A percentile compares a stretch with the other conserved stretches of the same genome.
Conservation (phyloP, 805 yeast species). For the Blastobotrys terrestris region DNA sequence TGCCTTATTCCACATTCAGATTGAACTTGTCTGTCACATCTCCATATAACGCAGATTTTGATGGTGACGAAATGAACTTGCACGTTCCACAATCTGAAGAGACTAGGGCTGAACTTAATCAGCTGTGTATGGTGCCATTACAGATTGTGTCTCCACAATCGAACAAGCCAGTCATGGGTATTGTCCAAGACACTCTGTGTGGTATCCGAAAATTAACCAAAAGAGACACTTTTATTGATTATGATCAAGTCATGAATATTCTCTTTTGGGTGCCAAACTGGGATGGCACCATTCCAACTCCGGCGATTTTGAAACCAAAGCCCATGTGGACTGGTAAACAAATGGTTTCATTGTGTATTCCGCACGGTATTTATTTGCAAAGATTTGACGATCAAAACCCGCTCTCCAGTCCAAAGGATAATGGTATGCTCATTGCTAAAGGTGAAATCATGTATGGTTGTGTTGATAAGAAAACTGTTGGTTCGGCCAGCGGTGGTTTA, state of each 20-base stretch:
- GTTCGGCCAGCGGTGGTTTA: conserved; percentile 97
- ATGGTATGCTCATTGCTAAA: conserved; percentile 91
- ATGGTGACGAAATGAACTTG: conserved; percentile 99
- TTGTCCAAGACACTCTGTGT: conserved; percentile 97
- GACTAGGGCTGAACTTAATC: conserved; percentile 92
- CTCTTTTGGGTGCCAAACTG: conserved; percentile 97
- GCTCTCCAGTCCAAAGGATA: conserved; percentile 77
- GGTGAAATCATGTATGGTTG: conserved; percentile 98
- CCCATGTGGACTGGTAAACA: conserved; percentile 99
- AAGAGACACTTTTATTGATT: conserved; percentile 82
- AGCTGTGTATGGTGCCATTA: conserved; percentile 93
- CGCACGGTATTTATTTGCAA: conserved; percentile 91
- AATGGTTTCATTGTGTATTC: conserved; percentile 84
- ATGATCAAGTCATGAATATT: conserved; percentile 93
- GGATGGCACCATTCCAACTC: conserved; percentile 97
- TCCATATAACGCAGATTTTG: conserved; percentile 99
- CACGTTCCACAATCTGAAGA: conserved; percentile 99
- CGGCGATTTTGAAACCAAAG: conserved; percentile 88
- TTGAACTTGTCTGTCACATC: conserved; percentile 94
- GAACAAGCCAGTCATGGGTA: conserved; percentile 99
- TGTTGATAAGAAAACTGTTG: conserved; percentile 96
- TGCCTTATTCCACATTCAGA: conserved; percentile 98
- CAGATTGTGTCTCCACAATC: conserved; percentile 98
- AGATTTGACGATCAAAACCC: conserved; percentile 89
- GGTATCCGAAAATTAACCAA: conserved; percentile 94